Conservation (phyloP, 176 grass and related monocot species). For the Lolium multiflorum region DNA sequence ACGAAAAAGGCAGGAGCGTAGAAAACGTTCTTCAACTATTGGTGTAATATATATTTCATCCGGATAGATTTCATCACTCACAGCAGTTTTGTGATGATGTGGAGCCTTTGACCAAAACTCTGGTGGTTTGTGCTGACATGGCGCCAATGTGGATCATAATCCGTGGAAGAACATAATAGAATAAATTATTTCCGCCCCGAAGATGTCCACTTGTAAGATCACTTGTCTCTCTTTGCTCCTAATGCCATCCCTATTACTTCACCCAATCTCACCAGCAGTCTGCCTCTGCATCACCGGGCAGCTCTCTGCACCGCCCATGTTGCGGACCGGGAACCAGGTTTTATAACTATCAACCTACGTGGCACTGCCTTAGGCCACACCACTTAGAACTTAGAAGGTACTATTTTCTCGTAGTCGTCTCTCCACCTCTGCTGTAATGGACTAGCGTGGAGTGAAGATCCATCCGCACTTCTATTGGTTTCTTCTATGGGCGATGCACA, state of each 20-base stretch:
- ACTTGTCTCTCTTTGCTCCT: background rate
- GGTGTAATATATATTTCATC: constrained; percentile 7
- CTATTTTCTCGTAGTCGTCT: background rate
- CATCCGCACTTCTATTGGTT: background rate
- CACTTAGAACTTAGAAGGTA: background rate
- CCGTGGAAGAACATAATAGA: background rate
- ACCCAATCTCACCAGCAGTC: background rate
- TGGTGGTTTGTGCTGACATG: background rate
- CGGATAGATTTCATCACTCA: background rate
- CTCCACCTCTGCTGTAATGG: background rate
- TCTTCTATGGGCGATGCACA: background rate
- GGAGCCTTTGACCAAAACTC: background rate
- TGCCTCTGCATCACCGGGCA: background rate
- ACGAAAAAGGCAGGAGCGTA: background rate
- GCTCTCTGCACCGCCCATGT: background rate
- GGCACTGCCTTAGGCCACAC: background rate
- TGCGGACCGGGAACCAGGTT: background rate
- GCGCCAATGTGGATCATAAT: background rate
- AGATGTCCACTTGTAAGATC: background rate
- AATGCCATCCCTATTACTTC: background rate
- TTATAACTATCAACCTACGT: background rate
- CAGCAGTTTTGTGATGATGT: background rate
- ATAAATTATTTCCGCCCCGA: too few relatives aligned
- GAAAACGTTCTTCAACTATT: background rate
- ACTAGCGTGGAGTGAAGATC: background rate